Base-by-base conservation (phyloP, 768 basidiomycete genomes). In the Tylopilus plumbeoviolaceoides region DNA sequence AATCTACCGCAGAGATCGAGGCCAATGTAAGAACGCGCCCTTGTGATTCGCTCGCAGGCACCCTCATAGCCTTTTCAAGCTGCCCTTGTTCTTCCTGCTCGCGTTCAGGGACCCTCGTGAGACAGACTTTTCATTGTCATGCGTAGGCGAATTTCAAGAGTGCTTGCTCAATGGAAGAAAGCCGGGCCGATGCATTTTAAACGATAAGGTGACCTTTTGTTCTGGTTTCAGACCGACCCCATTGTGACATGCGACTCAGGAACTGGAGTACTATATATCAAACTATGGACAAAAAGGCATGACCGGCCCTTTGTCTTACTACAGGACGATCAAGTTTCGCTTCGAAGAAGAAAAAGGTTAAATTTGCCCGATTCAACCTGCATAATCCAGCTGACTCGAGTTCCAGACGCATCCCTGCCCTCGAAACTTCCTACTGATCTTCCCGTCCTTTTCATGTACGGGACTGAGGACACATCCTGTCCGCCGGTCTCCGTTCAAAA, bases 231-330 rank as follows among this genome's bases (percentile, higher is more conserved):
- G 41, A 7, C n/a, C 6, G 11, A 30, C 30, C 35, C 12, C 7
- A 18, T 28, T 48, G 43, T 64, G 14, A 60, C 48, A 21, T 10
- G 51, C n/a, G 45, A 18, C 23, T 7, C 59, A 86, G 84, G 87
- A 89, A 60, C 66, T 80, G 17, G 63, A 75, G 20, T 78, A 78
- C 54, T 83, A 87, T 59, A 21, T 73, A 15, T 63, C 73, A 5
- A 68, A 77, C 51, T 75, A 81, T 18, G 15, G 17, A 7, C 57
- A 68, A 23, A 72, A 78, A 17, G 72, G 72, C 21, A 82, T 91
- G 81, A 73, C 75, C 18, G 87, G 86, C 2, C 86, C 89, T 4
- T 66, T 89, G n/a, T 87, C 85, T 52, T 91, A 88, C 63, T 91
- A 90, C 57, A 79, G 87, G 30, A 89, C 85, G 2, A 65, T 72